These are phyloP conservation scores for Monosporascus sp. DNA, from an alignment of 2,329 filamentous ascomycete genomes.

Conservation along the genomic window DNA sequence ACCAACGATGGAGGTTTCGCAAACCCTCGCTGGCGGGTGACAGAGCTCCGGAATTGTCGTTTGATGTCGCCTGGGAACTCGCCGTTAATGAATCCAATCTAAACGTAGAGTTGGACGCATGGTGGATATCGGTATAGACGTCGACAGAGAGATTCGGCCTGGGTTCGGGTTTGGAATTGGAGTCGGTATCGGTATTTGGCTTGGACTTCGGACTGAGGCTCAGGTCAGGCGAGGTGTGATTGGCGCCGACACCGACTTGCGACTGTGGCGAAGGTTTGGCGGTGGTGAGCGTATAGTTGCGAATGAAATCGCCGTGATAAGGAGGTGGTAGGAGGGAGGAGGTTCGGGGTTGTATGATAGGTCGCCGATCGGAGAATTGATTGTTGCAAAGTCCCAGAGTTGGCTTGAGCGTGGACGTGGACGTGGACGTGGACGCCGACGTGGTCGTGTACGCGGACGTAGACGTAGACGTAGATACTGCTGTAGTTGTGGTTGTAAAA, in stretches of 20 bases:
- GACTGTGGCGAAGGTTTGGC: not conserved
- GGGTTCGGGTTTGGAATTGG: conserved; percentile 1
- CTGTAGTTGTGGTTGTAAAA: not conserved
- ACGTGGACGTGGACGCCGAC: not conserved
- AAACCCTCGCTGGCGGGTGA: conserved; percentile 34
- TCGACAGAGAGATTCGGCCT: not conserved
- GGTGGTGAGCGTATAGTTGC: not conserved
- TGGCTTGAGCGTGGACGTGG: too few relatives aligned
- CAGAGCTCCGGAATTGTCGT: not conserved
- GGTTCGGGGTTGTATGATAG: conserved; percentile 5
- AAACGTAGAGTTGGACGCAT: not conserved
- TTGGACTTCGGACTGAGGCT: conserved; percentile 3
- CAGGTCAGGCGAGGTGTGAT: not conserved
- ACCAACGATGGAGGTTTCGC: conserved; percentile 49
- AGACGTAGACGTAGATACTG: not conserved
- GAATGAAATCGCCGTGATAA: not conserved
- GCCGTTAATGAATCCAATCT: not conserved
- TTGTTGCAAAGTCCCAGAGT: too few relatives aligned
- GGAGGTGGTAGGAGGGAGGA: conserved; percentile 7
- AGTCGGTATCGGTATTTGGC: conserved; percentile 3
- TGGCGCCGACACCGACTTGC: too few relatives aligned
- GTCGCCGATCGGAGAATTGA: not conserved
- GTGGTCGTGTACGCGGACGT: conserved; percentile 4
- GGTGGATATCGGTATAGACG: not conserved
- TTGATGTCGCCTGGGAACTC: too few relatives aligned